Conservation (phyloP, 2,329 filamentous ascomycete species). For the Colletotrichum sp. region DNA sequence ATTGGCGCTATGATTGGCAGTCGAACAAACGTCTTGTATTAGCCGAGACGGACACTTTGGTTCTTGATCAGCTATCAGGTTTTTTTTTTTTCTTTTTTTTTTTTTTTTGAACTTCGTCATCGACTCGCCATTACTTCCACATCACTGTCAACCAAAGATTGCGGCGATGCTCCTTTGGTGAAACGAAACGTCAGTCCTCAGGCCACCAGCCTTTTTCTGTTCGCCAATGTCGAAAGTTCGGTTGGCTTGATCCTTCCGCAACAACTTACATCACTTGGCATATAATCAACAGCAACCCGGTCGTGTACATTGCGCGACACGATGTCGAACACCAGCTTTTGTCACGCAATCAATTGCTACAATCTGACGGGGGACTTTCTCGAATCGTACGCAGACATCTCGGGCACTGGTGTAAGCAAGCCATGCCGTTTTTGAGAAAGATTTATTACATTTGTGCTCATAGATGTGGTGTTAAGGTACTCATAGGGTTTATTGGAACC, state of each 20-base stretch:
- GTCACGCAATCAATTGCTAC: not conserved
- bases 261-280: too few species aligned
- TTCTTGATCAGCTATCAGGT: not conserved
- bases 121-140: too few species aligned
- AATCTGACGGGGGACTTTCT: not conserved
- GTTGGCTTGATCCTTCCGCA: not conserved
- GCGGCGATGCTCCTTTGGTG: not conserved
- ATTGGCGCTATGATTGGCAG: not conserved
- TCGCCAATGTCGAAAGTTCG: not conserved
- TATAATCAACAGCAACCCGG: too few species aligned
- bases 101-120: too few species aligned
- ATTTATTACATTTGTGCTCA: not conserved
- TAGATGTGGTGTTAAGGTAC: not conserved
- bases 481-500: not conserved
- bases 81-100: rapidly evolving
- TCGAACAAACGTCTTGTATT: not conserved
- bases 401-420: not conserved
- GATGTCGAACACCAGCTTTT: not conserved
- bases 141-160: too few species aligned
- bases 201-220: not conserved
- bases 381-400: not conserved
- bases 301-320: too few species aligned
- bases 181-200: not conserved
- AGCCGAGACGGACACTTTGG: not conserved
- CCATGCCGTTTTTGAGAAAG: not conserved